Conservation (phyloP, 306 rosid genomes). For the Cucumis melo region DNA sequence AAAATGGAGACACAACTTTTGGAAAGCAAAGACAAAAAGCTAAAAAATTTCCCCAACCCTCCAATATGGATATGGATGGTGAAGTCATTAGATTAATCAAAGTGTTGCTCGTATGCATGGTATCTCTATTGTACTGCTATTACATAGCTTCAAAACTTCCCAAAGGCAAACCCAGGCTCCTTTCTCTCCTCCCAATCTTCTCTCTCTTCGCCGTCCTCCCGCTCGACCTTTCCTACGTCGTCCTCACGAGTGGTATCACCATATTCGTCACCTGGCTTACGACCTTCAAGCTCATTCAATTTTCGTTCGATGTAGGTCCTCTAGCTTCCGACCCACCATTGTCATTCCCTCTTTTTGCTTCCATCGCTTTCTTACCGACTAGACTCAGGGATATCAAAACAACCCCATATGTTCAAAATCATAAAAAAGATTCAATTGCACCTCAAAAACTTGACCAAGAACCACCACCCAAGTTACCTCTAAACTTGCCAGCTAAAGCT, state of each 20-base stretch:
- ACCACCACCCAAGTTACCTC: conserved; percentile 5
- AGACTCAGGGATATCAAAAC: background rate
- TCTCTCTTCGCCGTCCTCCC: conserved; percentile 15
- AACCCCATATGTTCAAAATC: background rate
- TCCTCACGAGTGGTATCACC: conserved; percentile 14
- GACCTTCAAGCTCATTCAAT: conserved; percentile 21
- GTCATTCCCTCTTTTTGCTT: conserved; percentile 14
- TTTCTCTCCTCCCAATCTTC: conserved; percentile 20
- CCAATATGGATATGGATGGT: conserved; percentile 1
- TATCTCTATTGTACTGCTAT: conserved; percentile 10
- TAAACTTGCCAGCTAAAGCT: conserved; percentile 10
- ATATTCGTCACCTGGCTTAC: conserved; percentile 26
- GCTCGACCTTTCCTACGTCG: conserved; percentile 11
- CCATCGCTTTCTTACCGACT: conserved; percentile 18
- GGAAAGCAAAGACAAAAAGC: background rate
- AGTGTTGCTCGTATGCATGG: conserved; percentile 12
- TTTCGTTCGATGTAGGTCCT: conserved; percentile 17
- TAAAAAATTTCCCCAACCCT: background rate
- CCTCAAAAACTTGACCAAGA: background rate
- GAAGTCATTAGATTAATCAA: conserved; percentile 11
- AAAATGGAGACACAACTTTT: background rate
- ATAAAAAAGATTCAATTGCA: background rate
- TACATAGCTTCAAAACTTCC: conserved; percentile 17
- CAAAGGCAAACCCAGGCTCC: conserved; percentile 15
- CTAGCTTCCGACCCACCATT: conserved; percentile 12